These are phyloP conservation scores for Blepharisma undulans DNA, from an alignment of 169 alveolate genomes.

Conservation along the genomic window DNA sequence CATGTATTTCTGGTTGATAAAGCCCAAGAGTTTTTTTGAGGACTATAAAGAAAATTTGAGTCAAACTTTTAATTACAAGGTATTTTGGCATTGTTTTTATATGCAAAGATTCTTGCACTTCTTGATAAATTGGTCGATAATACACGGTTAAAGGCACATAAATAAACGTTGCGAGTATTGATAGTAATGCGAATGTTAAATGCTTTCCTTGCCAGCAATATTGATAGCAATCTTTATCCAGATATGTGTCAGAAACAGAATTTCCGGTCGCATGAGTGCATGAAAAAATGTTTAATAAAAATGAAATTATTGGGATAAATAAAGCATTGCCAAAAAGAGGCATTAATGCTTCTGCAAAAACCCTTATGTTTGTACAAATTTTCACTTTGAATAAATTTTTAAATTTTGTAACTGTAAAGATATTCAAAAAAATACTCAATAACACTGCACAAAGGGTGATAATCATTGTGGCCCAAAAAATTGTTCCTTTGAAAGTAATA, in stretches of 20 bases:
- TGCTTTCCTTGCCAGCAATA: slow-evolving; percentile 28
- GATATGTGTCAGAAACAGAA: neutral
- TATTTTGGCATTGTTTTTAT: neutral
- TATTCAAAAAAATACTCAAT: neutral
- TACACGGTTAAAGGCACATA: slow-evolving; percentile 16
- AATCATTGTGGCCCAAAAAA: neutral
- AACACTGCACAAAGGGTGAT: neutral
- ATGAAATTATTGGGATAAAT: neutral
- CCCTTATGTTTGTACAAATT: neutral
- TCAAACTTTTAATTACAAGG: neutral
- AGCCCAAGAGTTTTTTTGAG: neutral
- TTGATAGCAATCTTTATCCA: slow-evolving; percentile 10
- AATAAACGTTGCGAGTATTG: neutral
- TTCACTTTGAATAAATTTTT: neutral
- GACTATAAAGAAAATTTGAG: neutral
- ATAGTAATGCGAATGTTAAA: neutral
- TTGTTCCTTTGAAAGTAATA: neutral
- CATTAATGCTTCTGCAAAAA: neutral
- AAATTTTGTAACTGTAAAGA: neutral
- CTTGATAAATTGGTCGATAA: slow-evolving; percentile 12
- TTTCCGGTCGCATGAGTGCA: neutral
- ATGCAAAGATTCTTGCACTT: neutral
- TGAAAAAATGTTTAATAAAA: neutral
- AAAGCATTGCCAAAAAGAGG: neutral
- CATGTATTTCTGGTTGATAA: neutral